phyloP scores from a whole-genome alignment of 208 protist species.

The Leishmania major region DNA sequence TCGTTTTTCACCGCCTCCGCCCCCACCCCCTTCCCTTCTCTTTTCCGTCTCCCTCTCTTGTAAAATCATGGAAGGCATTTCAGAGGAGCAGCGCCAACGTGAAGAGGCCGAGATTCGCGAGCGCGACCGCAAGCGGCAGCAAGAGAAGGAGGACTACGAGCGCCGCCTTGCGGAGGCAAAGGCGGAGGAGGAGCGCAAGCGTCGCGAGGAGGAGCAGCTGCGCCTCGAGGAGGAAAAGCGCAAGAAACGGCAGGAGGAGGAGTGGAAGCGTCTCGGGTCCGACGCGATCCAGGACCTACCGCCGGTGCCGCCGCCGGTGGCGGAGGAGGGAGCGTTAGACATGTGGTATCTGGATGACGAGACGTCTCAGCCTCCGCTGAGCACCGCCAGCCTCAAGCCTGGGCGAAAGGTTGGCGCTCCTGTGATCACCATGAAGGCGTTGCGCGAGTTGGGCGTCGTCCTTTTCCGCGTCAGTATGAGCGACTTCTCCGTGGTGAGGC shows the following conservation, averaged over 20 bases:
- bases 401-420: slow-evolving; percentile 57
- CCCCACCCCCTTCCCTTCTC: too few species aligned
- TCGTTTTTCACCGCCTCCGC: neutral
- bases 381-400: slow-evolving; percentile 74
- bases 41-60: neutral
- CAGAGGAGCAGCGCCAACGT: slow-evolving; percentile 56
- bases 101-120: slow-evolving; percentile 87
- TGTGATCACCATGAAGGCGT: slow-evolving; percentile 60
- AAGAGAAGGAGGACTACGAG: slow-evolving; percentile 78
- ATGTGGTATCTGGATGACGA: slow-evolving; percentile 92
- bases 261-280: slow-evolving; percentile 82
- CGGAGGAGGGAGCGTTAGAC: slow-evolving; percentile 48
- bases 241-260: slow-evolving; percentile 67
- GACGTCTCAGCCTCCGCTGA: slow-evolving; percentile 61
- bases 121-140: slow-evolving; percentile 67
- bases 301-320: slow-evolving; percentile 69
- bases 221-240: slow-evolving; percentile 73
- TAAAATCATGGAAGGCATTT: slow-evolving; percentile 31
- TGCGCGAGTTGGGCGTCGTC: slow-evolving; percentile 83
- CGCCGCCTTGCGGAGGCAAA: slow-evolving; percentile 59
- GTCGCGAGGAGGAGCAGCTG: slow-evolving; percentile 61
- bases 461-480: slow-evolving; percentile 83
- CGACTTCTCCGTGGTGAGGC: slow-evolving; percentile 86
- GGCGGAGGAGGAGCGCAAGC: slow-evolving; percentile 61
- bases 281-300: slow-evolving; percentile 84